Percentiles rank a stretch among this genome's conserved stretches.
These are phyloP conservation scores for Vigna nakashimae DNA, from an alignment of 306 rosid genomes.

Conservation along the genomic window DNA sequence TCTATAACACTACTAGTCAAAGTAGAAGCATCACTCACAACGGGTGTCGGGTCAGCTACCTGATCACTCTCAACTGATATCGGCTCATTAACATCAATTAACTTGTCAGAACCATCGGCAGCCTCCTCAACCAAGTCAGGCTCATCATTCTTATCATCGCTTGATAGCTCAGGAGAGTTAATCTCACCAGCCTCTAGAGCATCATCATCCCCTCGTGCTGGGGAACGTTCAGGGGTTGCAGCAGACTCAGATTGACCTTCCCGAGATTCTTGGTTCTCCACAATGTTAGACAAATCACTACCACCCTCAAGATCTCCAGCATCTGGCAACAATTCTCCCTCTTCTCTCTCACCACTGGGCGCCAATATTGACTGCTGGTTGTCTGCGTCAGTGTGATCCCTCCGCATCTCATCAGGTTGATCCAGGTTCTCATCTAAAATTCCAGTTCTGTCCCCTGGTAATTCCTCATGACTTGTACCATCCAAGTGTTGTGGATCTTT, in stretches of 20 bases:
- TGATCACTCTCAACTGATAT: slow-evolving; percentile 61
- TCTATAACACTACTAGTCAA: slow-evolving; percentile 52
- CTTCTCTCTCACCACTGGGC: slow-evolving; percentile 71
- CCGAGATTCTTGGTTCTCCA: slow-evolving; percentile 58
- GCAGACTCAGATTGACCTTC: slow-evolving; percentile 69
- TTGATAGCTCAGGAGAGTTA: slow-evolving; percentile 62
- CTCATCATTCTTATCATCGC: slow-evolving; percentile 76
- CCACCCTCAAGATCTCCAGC: slow-evolving; percentile 66
- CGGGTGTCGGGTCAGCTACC: slow-evolving; percentile 55
- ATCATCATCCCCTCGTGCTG: slow-evolving; percentile 70
- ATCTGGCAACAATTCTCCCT: slow-evolving; percentile 84
- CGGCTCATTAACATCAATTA: slow-evolving; percentile 63
- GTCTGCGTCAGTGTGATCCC: slow-evolving; percentile 69
- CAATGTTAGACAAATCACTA: slow-evolving; percentile 49
- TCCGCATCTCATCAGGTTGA: slow-evolving; percentile 65
- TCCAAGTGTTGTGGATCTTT: slow-evolving; percentile 58
- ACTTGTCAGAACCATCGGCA: slow-evolving; percentile 75
- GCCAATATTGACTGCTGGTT: slow-evolving; percentile 58
- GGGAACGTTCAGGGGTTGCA: slow-evolving; percentile 72
- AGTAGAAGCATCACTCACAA: slow-evolving; percentile 43
- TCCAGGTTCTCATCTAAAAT: slow-evolving; percentile 64
- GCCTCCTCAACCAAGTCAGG: slow-evolving; percentile 74
- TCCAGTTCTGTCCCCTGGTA: slow-evolving; percentile 56
- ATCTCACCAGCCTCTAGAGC: slow-evolving; percentile 67
- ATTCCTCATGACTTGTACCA: slow-evolving; percentile 58